phyloP scores from a whole-genome alignment of 371 early-diverging fungal genomes.

The Neoconidiobolus thromboides region DNA sequence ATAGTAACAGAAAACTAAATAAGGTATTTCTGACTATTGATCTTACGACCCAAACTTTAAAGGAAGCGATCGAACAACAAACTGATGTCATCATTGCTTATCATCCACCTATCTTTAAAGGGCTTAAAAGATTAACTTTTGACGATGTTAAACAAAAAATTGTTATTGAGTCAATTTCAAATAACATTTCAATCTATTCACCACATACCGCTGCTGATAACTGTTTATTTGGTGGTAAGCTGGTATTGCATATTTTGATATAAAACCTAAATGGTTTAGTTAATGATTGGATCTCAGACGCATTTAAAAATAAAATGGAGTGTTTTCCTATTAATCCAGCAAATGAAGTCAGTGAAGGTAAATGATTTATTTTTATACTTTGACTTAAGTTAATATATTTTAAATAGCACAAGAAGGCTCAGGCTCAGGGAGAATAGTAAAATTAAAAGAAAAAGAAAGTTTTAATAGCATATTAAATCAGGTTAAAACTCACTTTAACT shows the following conservation, averaged over 20 bases:
- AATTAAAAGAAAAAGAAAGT: conserved; percentile 30
- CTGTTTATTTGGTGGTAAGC: conserved; percentile 50
- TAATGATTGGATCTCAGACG: conserved; percentile 67
- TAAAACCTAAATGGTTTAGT: conserved; percentile 15
- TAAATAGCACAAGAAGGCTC: conserved; percentile 37
- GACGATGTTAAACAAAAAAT: conserved; percentile 58
- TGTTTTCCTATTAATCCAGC: conserved; percentile 26
- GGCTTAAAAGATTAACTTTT: conserved; percentile 63
- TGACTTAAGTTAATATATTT: not conserved
- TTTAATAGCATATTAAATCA: conserved; percentile 31
- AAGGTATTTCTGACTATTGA: conserved; percentile 92
- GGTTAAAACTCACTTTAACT: conserved; percentile 38
- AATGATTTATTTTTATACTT: not conserved
- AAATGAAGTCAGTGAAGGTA: conserved; percentile 31
- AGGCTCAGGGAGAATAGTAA: conserved; percentile 54
- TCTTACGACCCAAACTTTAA: conserved; percentile 66
- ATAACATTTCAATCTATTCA: conserved; percentile 80
- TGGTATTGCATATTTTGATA: not conserved
- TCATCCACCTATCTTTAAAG: conserved; percentile 89
- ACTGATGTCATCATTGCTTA: conserved; percentile 82
- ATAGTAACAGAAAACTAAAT: not conserved
- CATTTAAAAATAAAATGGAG: conserved; percentile 28
- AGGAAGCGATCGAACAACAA: conserved; percentile 71
- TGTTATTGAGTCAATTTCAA: conserved; percentile 61
- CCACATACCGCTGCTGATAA: conserved; percentile 95